Conservation (phyloP, 495 filamentous ascomycete genomes). For the Apiosordaria backusii region DNA sequence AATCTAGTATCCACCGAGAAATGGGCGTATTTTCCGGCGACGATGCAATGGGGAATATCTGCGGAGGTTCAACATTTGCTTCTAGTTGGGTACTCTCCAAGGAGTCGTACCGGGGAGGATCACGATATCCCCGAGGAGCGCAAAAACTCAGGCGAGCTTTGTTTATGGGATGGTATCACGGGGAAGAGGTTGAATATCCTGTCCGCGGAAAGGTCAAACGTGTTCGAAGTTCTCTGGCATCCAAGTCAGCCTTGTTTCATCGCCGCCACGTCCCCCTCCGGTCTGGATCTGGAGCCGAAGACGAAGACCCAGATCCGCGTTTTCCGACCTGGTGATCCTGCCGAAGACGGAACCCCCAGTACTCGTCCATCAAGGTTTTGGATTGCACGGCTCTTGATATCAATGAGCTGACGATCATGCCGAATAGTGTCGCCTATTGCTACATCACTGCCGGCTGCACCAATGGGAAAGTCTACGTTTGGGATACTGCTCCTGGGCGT, state of each 20-base stretch:
- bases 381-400: slow-evolving; percentile 82
- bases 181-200: slow-evolving; percentile 45
- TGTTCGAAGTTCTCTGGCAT: slow-evolving; percentile 81
- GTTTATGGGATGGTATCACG: slow-evolving; percentile 62
- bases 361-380: slow-evolving; percentile 40
- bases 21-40: slow-evolving; percentile 64
- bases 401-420: slow-evolving; percentile 70
- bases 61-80: slow-evolving; percentile 53
- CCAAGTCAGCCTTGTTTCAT: slow-evolving; percentile 56
- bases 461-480: slow-evolving; percentile 76
- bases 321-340: slow-evolving; percentile 32
- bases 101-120: slow-evolving; percentile 48
- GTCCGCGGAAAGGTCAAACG: slow-evolving; percentile 58
- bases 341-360: slow-evolving; percentile 32
- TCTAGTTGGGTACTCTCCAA: slow-evolving; percentile 72
- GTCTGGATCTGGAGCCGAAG: slow-evolving; percentile 40
- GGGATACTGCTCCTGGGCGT: slow-evolving; percentile 63
- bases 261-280: slow-evolving; percentile 56
- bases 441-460: slow-evolving; percentile 84
- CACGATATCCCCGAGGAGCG: slow-evolving; percentile 52
- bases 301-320: slow-evolving; percentile 50
- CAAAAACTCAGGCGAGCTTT: slow-evolving; percentile 62
- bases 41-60: slow-evolving; percentile 66
- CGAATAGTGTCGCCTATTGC: slow-evolving; percentile 41
- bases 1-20: slow-evolving; percentile 43